Base-by-base conservation (phyloP, 768 basidiomycete species). In the Symmetrospora coprosmae region DNA sequence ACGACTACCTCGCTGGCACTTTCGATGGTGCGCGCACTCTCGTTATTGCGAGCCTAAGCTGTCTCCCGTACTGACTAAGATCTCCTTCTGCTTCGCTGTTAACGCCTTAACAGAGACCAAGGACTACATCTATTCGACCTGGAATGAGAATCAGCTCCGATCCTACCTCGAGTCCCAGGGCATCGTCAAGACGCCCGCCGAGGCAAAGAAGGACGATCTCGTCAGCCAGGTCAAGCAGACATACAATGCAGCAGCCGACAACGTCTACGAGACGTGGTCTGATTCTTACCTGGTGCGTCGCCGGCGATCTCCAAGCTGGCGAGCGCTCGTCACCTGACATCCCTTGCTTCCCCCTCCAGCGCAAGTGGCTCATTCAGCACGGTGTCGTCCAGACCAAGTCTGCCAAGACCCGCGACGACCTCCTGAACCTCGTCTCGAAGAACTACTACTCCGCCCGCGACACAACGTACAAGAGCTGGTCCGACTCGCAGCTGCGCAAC, bases 41-140 rank as follows among this genome's bases (percentile, higher is more conserved):
- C 43, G 25, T 47, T 37, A 35, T 38, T 47, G 37, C 19, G 14
- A 21, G 48, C n/a, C 16, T 55, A 16, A 21, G 19, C 23, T 19
- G 13, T 0, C 1, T 30, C 6, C 1, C 33, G 11, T 19, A 25
- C 34, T 3, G 16, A 11, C 8, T 37, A 17, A 39, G 17, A 21
- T 28, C 21, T 19, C 2, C 27, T 38, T 9, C 51, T 14, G 8
- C 5, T 6, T 27, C 37, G 1, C 19, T 19, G 33, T 23, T 9
- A 16, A 45, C 5, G 35, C 17, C 39, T 25, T 14, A 21, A 84
- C 90, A 63, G 80, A 85, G 61, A 72, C 81, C 30, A 86, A 82
- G 70, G 90, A 96, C 71, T 91, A 89, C 66, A 74, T 90, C 17
- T 92, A 85, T 72, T 87, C 85, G 0, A 80, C 84, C 0, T 94